Evolutionary conservation across 768 basidiomycete genomes (phyloP).

Genomic region (Saitozyma podzolica): DNA sequence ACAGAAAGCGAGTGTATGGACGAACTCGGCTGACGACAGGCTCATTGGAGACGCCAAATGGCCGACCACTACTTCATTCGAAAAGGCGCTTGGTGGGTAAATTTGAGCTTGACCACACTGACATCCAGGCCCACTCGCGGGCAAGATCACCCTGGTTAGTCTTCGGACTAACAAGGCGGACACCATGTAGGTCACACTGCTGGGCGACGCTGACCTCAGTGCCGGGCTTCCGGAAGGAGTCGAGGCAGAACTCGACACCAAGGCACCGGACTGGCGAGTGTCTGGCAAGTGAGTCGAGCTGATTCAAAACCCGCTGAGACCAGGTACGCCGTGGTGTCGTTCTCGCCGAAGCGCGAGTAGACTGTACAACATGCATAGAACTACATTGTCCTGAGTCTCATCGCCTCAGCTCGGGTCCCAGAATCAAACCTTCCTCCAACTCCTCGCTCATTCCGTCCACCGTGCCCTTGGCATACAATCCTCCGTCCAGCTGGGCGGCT

Average conservation of each 20-base stretch:
- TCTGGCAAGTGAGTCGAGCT: constrained; percentile 43
- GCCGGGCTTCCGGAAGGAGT: constrained; percentile 73
- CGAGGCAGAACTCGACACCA: constrained; percentile 67
- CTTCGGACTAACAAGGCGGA: constrained; percentile 94
- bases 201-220: constrained; percentile 20
- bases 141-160: constrained; percentile 76
- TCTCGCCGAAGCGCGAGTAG: constrained; percentile 20
- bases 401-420: background rate
- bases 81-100: constrained; percentile 59
- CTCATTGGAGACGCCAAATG: constrained; percentile 85
- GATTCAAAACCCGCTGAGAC: background rate
- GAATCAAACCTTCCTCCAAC: constrained; percentile 6
- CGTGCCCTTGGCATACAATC: constrained; percentile 26
- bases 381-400: background rate
- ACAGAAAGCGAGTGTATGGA: constrained; percentile 69
- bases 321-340: constrained; percentile 48
- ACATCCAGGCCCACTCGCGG: constrained; percentile 68
- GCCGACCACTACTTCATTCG: constrained; percentile 77
- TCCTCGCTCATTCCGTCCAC: constrained; percentile 28
- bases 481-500: constrained; percentile 26
- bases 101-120: background rate
- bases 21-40: constrained; percentile 55
- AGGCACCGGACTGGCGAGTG: constrained; percentile 49
- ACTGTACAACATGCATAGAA: background rate
- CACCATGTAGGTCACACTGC: constrained; percentile 59